Conservation (phyloP, 768 basidiomycete species). For the Suillus sp. region DNA sequence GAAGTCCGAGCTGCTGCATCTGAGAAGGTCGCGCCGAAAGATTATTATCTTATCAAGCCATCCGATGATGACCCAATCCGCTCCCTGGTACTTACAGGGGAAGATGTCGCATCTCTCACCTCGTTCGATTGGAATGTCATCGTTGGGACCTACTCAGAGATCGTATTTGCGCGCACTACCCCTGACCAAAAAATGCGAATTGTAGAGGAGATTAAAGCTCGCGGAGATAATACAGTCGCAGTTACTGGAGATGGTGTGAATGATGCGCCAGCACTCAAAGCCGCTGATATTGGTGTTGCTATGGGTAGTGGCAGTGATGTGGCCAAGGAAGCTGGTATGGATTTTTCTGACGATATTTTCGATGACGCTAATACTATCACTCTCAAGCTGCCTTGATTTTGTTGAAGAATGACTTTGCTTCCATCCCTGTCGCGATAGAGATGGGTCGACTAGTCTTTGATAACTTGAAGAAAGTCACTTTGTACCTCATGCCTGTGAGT, state of each 20-base stretch:
- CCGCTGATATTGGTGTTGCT: conserved; percentile 49
- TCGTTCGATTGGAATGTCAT: conserved; percentile 36
- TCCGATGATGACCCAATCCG: conserved; percentile 35
- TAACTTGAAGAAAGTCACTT: conserved; percentile 47
- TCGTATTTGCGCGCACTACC: conserved; percentile 50
- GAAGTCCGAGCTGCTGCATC: conserved; percentile 23
- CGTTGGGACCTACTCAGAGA: conserved; percentile 33
- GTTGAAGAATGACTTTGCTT: conserved; percentile 52
- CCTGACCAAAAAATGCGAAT: conserved; percentile 54
- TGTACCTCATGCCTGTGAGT: conserved; percentile 37
- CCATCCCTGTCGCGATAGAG: conserved; percentile 51
- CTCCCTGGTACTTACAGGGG: conserved; percentile 41
- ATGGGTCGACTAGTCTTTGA: conserved; percentile 54
- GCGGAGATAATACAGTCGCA: conserved; percentile 44
- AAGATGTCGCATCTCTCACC: conserved; percentile 35
- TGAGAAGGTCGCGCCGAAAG: conserved; percentile 18
- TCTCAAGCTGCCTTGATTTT: conserved; percentile 40
- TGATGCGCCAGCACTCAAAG: conserved; percentile 45
- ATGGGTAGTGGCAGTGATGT: conserved; percentile 42
- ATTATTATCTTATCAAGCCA: conserved; percentile 29
- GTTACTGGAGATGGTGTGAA: conserved; percentile 53
- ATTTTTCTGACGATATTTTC: conserved; percentile 19
- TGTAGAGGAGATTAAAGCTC: conserved; percentile 46
- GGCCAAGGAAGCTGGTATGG: conserved; percentile 49
- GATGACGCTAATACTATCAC: not conserved